Evolutionary conservation across 495 filamentous ascomycete species (phyloP).

Genomic region (Pseudomonodictys pantanalensis): DNA sequence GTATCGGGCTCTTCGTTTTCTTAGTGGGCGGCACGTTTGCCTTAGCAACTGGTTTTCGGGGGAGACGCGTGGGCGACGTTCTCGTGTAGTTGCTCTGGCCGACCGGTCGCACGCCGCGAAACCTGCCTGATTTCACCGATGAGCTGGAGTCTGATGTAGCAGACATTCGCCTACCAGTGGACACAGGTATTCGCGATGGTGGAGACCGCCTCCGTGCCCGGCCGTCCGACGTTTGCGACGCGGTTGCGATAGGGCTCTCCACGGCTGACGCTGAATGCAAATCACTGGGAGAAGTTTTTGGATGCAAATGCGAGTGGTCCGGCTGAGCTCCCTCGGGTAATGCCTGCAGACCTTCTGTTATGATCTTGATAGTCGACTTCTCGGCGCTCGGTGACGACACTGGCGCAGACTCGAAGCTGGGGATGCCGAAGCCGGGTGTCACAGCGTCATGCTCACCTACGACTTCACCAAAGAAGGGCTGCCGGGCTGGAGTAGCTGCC

Average conservation of each 20-base stretch:
- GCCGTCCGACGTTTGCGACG: neutral
- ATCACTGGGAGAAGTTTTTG: constrained; percentile 1
- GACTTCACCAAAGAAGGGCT: constrained; percentile 34
- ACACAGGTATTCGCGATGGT: constrained; percentile 28
- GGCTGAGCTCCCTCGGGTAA: neutral
- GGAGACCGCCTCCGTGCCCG: constrained; percentile 20
- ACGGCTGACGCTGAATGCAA: neutral
- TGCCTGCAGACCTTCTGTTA: neutral
- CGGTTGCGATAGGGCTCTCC: neutral
- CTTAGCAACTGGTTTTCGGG: neutral
- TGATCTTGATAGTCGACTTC: neutral
- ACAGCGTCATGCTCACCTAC: constrained; percentile 22
- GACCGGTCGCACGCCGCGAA: constrained; percentile 3
- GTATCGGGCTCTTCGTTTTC: neutral
- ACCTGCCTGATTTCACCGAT: constrained; percentile 19
- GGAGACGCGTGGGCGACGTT: neutral
- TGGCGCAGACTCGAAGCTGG: neutral
- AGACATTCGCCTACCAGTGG: constrained; percentile 20
- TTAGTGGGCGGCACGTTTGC: neutral
- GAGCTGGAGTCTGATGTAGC: constrained; percentile 28
- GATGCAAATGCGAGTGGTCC: neutral
- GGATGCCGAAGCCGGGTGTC: constrained; percentile 30
- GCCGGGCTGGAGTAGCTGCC: no score
- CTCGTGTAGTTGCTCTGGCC: neutral
- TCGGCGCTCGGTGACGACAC: neutral